These are phyloP conservation scores for Colletotrichum incanum DNA, from an alignment of 2,329 filamentous ascomycete genomes.

Conservation along the genomic window DNA sequence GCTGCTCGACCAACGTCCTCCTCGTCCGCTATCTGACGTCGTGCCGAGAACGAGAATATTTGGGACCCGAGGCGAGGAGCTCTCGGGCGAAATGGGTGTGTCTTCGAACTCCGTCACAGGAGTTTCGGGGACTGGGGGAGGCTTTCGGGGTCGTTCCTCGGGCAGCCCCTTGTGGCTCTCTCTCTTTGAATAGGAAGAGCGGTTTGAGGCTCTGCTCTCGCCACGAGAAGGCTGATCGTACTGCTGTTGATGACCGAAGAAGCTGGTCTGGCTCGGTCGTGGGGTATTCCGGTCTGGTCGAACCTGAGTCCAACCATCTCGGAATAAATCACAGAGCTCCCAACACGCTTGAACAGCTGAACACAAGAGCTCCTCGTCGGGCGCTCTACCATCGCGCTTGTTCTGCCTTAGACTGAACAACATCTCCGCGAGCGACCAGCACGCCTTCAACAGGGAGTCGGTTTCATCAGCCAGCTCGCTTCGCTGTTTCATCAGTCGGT, in stretches of 20 bases:
- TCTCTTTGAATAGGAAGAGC: slow-evolving; percentile 67
- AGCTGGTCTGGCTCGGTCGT: slow-evolving; percentile 83
- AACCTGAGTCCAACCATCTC: slow-evolving; percentile 91
- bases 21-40: slow-evolving; percentile 69
- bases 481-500: slow-evolving; percentile 95
- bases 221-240: slow-evolving; percentile 65
- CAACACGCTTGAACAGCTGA: slow-evolving; percentile 94
- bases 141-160: slow-evolving; percentile 66
- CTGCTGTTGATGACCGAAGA: slow-evolving; percentile 67
- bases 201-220: slow-evolving; percentile 66
- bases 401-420: slow-evolving; percentile 92
- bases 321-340: slow-evolving; percentile 94
- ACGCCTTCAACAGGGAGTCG: slow-evolving; percentile 86
- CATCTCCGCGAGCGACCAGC: slow-evolving; percentile 94
- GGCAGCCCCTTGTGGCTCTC: slow-evolving; percentile 66
- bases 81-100: slow-evolving; percentile 85
- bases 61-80: slow-evolving; percentile 80
- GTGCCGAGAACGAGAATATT: slow-evolving; percentile 92
- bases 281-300: slow-evolving; percentile 90
- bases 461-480: slow-evolving; percentile 85
- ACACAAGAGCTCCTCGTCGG: slow-evolving; percentile 87
- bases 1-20: slow-evolving; percentile 85
- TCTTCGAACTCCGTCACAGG: slow-evolving; percentile 97
- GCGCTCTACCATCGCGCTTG: slow-evolving; percentile 78
- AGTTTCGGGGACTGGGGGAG: slow-evolving; percentile 80